phyloP scores from a whole-genome alignment of 2,329 filamentous ascomycete genomes.

The Pseudocercospora pini-densiflorae region DNA sequence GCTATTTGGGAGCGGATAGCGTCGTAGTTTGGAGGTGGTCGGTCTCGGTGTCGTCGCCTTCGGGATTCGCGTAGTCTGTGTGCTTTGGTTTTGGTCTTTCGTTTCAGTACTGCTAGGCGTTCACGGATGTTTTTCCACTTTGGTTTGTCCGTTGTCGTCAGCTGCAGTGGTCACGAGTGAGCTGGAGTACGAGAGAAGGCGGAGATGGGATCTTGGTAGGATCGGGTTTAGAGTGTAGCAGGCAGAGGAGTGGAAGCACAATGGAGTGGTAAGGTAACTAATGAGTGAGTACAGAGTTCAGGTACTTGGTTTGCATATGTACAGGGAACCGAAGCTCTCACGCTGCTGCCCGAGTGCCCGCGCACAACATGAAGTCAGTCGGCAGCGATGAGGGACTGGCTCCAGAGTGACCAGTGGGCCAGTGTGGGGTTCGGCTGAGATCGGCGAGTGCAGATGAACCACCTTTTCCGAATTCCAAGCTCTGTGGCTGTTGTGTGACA shows the following conservation, averaged over 20 bases:
- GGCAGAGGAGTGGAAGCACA: neutral
- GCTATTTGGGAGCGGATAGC: neutral
- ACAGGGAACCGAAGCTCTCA: conserved; percentile 3
- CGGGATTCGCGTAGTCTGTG: neutral
- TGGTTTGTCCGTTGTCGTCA: conserved; percentile 4
- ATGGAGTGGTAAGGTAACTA: neutral
- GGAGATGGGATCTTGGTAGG: neutral
- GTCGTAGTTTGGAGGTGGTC: neutral
- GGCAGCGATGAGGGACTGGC: conserved; percentile 2
- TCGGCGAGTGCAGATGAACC: neutral
- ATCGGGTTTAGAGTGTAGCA: neutral
- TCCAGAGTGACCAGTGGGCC: neutral
- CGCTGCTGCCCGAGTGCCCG: neutral
- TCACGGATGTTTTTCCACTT: neutral
- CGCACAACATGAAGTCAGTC: conserved; percentile 1
- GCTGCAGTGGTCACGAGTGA: neutral
- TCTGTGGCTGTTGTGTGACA: no score
- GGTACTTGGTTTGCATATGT: conserved; percentile 1
- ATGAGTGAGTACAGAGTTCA: neutral
- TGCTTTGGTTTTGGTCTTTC: neutral
- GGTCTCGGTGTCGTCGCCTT: neutral
- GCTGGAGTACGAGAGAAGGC: neutral
- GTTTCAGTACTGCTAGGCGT: neutral
- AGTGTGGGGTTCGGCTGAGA: neutral
- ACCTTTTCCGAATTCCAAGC: neutral